phyloP scores from a whole-genome alignment of 208 protist genomes.

The Acanthamoeba royreba region DNA sequence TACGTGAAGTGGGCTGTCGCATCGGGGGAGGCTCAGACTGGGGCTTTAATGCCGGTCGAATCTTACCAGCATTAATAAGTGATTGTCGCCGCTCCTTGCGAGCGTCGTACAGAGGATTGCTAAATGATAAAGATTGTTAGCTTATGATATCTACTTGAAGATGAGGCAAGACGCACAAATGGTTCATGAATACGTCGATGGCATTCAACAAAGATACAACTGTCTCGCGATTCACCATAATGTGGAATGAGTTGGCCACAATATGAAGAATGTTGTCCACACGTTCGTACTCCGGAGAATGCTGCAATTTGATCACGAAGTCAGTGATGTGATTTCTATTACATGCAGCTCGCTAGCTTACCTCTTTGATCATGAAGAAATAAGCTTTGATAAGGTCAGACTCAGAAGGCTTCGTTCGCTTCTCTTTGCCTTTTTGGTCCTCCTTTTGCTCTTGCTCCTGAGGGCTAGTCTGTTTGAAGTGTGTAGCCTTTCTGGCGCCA shows the following conservation, averaged over 20 bases:
- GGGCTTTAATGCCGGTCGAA: background rate
- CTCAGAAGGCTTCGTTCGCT: background rate
- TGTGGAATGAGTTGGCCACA: background rate
- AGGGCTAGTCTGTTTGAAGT: background rate
- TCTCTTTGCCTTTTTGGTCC: background rate
- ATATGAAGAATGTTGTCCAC: conserved; percentile 25
- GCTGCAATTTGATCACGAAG: no score
- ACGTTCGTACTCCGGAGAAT: conserved; percentile 40
- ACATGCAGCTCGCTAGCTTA: no score
- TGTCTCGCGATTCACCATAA: conserved; percentile 14
- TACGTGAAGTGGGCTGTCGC: background rate
- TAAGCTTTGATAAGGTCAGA: conserved; percentile 15
- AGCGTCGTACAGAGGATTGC: conserved; percentile 13
- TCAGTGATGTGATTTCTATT: no score
- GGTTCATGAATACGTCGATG: conserved; percentile 35
- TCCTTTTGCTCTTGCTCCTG: background rate
- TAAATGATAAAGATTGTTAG: background rate
- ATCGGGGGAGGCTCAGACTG: background rate
- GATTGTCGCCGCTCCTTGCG: background rate
- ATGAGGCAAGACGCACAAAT: conserved; percentile 22
- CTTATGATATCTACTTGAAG: background rate
- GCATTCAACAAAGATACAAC: conserved; percentile 36
- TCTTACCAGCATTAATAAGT: background rate
- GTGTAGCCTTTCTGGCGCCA: background rate
- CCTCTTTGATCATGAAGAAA: conserved; percentile 46